Conservation (phyloP, 2,329 filamentous ascomycete genomes). For the Fonsecaea pugnacius region DNA sequence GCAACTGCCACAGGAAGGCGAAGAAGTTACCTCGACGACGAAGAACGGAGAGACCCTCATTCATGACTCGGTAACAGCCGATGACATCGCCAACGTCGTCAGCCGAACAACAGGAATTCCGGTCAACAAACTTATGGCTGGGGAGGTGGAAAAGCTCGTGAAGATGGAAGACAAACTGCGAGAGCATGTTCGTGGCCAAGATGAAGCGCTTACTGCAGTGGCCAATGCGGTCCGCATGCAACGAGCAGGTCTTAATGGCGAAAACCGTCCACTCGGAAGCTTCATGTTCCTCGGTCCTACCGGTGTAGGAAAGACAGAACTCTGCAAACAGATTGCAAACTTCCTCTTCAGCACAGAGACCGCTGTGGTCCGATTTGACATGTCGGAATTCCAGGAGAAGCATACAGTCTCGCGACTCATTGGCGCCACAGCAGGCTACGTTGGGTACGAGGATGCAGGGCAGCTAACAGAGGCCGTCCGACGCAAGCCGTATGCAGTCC, state of each 20-base stretch:
- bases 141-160: constrained; percentile 91
- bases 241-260: constrained; percentile 84
- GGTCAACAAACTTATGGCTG: constrained; percentile 86
- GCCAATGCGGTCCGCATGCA: constrained; percentile 93
- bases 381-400: constrained; percentile 97
- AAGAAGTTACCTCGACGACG: constrained; percentile 43
- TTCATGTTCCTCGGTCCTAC: constrained; percentile 99
- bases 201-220: constrained; percentile 88
- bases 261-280: constrained; percentile 87
- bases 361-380: constrained; percentile 92
- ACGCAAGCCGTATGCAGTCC: constrained; percentile 90
- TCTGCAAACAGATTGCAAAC: constrained; percentile 91
- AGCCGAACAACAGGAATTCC: constrained; percentile 91
- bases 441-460: constrained; percentile 95
- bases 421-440: constrained; percentile 89
- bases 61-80: constrained; percentile 91
- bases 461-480: constrained; percentile 95
- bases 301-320: constrained; percentile 94
- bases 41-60: constrained; percentile 66
- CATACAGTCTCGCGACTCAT: constrained; percentile 93
- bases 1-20: constrained; percentile 76
- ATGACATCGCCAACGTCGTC: constrained; percentile 92
- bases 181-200: constrained; percentile 84
- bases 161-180: constrained; percentile 92
- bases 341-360: constrained; percentile 93